A percentile compares a stretch with the other conserved stretches of the same genome.
Conservation (phyloP, 2,329 filamentous ascomycete genomes). For the Cordyceps javanica region DNA sequence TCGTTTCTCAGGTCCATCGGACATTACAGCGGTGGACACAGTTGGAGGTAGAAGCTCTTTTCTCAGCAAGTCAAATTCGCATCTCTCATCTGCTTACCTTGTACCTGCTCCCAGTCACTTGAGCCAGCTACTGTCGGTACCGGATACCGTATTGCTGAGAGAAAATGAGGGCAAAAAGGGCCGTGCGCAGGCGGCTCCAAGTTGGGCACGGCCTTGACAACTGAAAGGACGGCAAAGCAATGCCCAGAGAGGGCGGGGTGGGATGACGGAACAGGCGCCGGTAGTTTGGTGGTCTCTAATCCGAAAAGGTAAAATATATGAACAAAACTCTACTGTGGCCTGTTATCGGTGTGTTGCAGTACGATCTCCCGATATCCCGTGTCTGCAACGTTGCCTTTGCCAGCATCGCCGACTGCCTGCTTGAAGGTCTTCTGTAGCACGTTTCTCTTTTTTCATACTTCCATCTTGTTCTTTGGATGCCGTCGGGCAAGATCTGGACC, state of each 20-base stretch:
- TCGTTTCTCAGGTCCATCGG: too few relatives aligned
- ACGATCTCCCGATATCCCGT: slow-evolving; percentile 6
- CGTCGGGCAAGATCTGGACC: not conserved
- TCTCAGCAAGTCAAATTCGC: too few relatives aligned
- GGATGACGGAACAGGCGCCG: not conserved
- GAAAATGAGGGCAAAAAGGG: not conserved
- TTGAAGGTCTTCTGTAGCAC: not conserved
- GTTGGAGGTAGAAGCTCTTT: too few relatives aligned
- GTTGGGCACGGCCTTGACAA: slow-evolving; percentile 3
- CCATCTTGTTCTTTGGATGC: not conserved
- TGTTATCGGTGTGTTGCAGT: not conserved
- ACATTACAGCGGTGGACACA: too few relatives aligned
- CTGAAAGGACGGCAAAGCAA: not conserved
- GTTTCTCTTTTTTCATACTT: not conserved
- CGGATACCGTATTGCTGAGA: not conserved
- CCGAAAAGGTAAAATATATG: not conserved
- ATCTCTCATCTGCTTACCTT: too few relatives aligned
- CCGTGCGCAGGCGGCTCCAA: slow-evolving; percentile 1
- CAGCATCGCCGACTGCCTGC: not conserved
- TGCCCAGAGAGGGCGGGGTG: not conserved
- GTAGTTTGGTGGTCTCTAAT: not conserved
- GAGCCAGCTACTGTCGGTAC: not conserved
- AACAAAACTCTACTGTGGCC: not conserved
- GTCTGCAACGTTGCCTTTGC: not conserved
- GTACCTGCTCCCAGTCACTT: not conserved